phyloP scores from a whole-genome alignment of 2,329 filamentous ascomycete species.

The Trichoderma guizhouense region DNA sequence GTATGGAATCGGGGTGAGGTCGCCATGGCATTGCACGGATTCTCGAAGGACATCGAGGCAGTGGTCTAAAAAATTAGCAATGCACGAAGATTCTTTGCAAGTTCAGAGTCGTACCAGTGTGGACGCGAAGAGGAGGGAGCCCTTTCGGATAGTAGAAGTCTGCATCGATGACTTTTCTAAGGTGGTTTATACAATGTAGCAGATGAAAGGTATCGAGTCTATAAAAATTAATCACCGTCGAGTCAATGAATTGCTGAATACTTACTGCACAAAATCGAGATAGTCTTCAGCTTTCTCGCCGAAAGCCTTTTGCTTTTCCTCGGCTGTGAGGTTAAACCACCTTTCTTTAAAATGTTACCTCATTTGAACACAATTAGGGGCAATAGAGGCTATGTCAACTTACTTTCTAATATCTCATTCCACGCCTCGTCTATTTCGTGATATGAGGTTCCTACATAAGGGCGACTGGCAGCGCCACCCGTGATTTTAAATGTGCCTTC shows the following conservation, averaged over 20 bases:
- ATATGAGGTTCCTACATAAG: neutral
- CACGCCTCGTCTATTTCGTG: neutral
- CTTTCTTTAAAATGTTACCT: neutral
- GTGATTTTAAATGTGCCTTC: neutral
- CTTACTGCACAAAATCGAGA: neutral
- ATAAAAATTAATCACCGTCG: neutral
- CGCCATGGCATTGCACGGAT: neutral
- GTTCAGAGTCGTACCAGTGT: neutral
- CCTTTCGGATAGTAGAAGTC: neutral
- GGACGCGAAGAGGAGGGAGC: neutral
- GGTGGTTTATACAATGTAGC: neutral
- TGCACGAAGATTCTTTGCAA: neutral
- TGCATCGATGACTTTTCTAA: neutral
- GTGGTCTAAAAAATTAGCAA: neutral
- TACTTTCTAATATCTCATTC: neutral
- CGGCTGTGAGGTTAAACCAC: neutral
- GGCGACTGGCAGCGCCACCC: neutral
- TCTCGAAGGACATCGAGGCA: neutral
- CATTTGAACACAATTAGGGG: neutral
- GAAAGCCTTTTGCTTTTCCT: neutral
- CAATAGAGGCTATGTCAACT: neutral
- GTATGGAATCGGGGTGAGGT: neutral
- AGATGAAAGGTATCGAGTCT: neutral
- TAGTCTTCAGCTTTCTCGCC: neutral
- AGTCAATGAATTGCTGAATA: no score